Evolutionary conservation across 306 rosid genomes (phyloP).

Genomic region (Corylus americana): DNA sequence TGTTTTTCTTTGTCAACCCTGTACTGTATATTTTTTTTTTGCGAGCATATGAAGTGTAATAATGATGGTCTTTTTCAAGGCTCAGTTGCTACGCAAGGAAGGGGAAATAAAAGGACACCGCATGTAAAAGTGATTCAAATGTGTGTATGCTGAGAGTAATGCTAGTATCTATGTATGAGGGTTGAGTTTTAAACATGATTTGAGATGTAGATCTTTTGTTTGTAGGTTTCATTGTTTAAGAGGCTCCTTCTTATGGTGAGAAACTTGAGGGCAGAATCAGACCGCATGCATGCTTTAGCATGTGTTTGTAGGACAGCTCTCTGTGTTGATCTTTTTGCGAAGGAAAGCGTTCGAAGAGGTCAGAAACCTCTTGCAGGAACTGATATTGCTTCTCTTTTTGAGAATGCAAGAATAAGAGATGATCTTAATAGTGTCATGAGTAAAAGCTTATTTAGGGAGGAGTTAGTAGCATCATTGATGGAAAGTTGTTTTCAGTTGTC

Average conservation of each 20-base stretch:
- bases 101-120: not conserved
- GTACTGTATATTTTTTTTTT: not conserved
- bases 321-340: constrained; percentile 96
- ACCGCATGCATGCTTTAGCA: constrained; percentile 97
- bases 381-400: constrained; percentile 96
- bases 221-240: constrained; percentile 89
- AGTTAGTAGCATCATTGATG: constrained; percentile 92
- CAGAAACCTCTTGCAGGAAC: constrained; percentile 99
- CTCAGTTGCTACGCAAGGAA: not conserved
- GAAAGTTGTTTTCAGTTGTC: constrained; percentile 99
- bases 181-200: not conserved
- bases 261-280: constrained; percentile 97
- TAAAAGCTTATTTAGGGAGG: constrained; percentile 94
- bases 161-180: not conserved
- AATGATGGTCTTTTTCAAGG: not conserved
- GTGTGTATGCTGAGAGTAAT: not conserved
- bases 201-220: constrained; percentile 12
- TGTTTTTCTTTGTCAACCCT: not conserved
- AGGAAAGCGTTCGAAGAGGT: constrained; percentile 98
- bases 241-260: constrained; percentile 95
- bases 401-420: constrained; percentile 83
- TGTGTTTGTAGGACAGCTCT: constrained; percentile 99
- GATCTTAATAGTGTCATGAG: constrained; percentile 86
- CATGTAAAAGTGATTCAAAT: not conserved
- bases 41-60: not conserved